phyloP scores from a whole-genome alignment of 2,329 filamentous ascomycete species.

The Hypoxylon rubiginosum region DNA sequence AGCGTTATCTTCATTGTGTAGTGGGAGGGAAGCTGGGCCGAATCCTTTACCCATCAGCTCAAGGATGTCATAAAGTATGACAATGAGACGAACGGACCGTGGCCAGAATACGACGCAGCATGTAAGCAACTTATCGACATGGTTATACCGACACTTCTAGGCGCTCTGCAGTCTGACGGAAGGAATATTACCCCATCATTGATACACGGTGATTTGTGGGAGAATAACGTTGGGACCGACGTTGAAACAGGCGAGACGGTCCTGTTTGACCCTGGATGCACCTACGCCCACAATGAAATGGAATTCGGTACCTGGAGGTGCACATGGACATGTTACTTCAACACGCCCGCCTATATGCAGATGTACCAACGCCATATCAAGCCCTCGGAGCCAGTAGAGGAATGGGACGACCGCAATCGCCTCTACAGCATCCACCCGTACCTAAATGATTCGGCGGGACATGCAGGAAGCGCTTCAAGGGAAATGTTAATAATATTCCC shows the following conservation, averaged over 20 bases:
- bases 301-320: conserved; percentile 39
- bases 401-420: conserved; percentile 42
- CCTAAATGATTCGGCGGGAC: conserved; percentile 42
- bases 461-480: conserved; percentile 45
- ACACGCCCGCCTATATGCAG: conserved; percentile 27
- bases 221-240: conserved; percentile 30
- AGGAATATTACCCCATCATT: conserved; percentile 24
- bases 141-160: conserved; percentile 37
- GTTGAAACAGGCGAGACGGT: conserved; percentile 27
- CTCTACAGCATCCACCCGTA: conserved; percentile 39
- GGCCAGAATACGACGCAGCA: conserved; percentile 33
- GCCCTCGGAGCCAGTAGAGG: conserved; percentile 38
- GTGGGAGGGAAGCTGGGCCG: conserved; percentile 40
- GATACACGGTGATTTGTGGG: conserved; percentile 38
- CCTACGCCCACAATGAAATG: conserved; percentile 42
- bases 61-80: conserved; percentile 43
- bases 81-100: conserved; percentile 42
- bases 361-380: conserved; percentile 28
- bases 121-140: conserved; percentile 26
- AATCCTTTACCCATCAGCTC: conserved; percentile 40
- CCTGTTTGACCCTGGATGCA: conserved; percentile 36
- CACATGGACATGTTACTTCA: conserved; percentile 37
- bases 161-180: conserved; percentile 28
- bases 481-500: conserved; percentile 41
- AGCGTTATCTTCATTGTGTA: background rate